Conservation (phyloP, 139 green algal species). For the Pleodorina starrii region DNA sequence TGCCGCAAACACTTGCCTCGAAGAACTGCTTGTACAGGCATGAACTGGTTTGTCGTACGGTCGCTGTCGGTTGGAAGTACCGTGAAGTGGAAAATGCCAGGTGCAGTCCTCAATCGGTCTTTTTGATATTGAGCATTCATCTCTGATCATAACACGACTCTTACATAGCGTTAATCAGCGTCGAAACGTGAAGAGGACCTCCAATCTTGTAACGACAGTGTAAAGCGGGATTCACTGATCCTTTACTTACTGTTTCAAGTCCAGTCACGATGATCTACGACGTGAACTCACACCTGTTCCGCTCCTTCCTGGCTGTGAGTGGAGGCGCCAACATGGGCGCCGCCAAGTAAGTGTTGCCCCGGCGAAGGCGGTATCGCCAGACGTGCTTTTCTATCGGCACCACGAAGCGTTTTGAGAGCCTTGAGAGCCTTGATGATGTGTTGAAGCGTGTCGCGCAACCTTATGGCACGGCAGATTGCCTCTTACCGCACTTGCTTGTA, state of each 20-base stretch:
- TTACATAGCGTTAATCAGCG: neutral
- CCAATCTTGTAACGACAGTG: neutral
- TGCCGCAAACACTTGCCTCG: no score
- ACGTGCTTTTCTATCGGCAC: neutral
- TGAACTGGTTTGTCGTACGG: no score
- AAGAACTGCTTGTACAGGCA: no score
- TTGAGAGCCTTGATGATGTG: no score
- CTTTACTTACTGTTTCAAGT: neutral
- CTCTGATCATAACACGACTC: no score
- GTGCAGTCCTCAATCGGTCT: no score
- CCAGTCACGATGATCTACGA: conserved; percentile 43
- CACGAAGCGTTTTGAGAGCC: no score
- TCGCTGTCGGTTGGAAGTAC: neutral
- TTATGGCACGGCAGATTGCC: no score
- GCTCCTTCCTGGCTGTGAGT: conserved; percentile 42
- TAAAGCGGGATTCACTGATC: neutral
- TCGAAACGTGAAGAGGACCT: neutral
- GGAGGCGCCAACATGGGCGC: conserved; percentile 14
- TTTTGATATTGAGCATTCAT: no score
- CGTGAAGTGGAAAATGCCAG: neutral
- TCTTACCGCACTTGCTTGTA: no score
- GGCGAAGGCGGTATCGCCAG: no score
- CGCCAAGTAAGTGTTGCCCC: conserved; percentile 23
- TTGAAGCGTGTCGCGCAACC: no score
- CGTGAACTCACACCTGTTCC: conserved; percentile 44